A percentile compares a stretch with the other conserved stretches of the same genome.
phyloP scores from a whole-genome alignment of 192 early-diverging fungal genomes.

The Linnemannia elongata region DNA sequence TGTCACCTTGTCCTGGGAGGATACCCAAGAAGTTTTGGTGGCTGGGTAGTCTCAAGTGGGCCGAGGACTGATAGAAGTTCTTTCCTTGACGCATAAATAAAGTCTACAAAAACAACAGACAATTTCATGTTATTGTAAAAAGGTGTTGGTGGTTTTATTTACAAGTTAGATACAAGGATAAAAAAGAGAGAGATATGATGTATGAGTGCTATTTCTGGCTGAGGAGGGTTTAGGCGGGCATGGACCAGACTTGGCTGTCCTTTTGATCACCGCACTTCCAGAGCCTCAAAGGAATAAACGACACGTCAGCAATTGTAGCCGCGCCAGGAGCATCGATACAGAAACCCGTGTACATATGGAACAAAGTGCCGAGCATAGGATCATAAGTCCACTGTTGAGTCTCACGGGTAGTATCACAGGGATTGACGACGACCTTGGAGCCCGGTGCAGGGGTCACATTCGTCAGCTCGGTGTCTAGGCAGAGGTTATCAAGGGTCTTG shows the following conservation, averaged over 20 bases:
- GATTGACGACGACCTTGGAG: conserved; percentile 29
- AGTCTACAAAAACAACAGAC: not conserved
- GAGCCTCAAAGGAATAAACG: conserved; percentile 8
- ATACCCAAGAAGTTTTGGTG: conserved; percentile 88
- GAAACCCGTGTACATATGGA: conserved; percentile 32
- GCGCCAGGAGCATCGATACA: conserved; percentile 36
- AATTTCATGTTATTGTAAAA: not conserved
- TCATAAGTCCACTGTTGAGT: conserved; percentile 52
- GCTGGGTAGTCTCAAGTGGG: conserved; percentile 92
- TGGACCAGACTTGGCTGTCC: conserved; percentile 50
- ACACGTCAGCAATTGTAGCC: not conserved
- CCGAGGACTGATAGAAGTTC: conserved; percentile 73
- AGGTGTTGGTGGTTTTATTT: not conserved
- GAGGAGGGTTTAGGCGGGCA: conserved; percentile 22
- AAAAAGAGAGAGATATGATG: not conserved
- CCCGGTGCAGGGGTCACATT: conserved; percentile 1
- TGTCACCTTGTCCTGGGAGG: conserved; percentile 90
- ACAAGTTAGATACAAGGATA: not conserved
- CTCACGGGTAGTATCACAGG: conserved; percentile 25
- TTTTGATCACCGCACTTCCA: conserved; percentile 37
- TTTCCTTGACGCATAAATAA: conserved; percentile 3
- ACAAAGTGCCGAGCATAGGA: conserved; percentile 36
- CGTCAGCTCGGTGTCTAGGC: conserved; percentile 21
- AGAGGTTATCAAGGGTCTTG: conserved; percentile 41
- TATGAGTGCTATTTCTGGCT: not conserved